phyloP scores from a whole-genome alignment of 2,329 filamentous ascomycete genomes.

The Epichloe uncinata region DNA sequence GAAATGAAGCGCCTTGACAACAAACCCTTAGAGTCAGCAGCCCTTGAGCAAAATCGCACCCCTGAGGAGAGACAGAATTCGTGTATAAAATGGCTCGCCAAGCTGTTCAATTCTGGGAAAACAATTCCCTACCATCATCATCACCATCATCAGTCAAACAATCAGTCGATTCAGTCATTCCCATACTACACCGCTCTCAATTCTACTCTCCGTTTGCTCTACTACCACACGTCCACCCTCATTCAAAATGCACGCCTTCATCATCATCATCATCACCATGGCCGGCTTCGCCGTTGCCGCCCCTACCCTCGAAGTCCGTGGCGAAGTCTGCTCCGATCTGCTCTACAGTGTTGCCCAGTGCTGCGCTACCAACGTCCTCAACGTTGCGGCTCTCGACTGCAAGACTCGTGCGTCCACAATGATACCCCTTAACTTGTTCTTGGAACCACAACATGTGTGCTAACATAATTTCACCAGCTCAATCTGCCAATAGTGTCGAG shows the following conservation, averaged over 20 bases:
- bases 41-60: too few species aligned
- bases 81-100: too few species aligned
- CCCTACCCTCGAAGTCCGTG: conserved; percentile 1
- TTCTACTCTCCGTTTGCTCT: background rate
- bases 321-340: background rate
- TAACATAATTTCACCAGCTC: background rate
- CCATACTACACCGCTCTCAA: background rate
- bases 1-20: background rate
- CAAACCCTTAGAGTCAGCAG: too few species aligned
- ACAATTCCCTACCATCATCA: fast-evolving
- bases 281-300: conserved; percentile 1
- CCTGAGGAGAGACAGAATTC: too few species aligned
- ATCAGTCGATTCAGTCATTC: too few species aligned
- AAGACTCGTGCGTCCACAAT: conserved; percentile 2
- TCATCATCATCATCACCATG: conserved; percentile 1
- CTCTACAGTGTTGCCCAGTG: conserved; percentile 7
- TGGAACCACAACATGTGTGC: background rate
- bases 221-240: background rate
- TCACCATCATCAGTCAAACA: too few species aligned
- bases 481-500: background rate
- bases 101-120: fast-evolving
- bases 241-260: conserved; percentile 4
- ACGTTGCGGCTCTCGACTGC: conserved; percentile 5
- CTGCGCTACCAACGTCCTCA: conserved; percentile 5
- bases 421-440: background rate